phyloP scores from a whole-genome alignment of 2,329 filamentous ascomycete species.

The Monilinia vaccinii-corymbosi region DNA sequence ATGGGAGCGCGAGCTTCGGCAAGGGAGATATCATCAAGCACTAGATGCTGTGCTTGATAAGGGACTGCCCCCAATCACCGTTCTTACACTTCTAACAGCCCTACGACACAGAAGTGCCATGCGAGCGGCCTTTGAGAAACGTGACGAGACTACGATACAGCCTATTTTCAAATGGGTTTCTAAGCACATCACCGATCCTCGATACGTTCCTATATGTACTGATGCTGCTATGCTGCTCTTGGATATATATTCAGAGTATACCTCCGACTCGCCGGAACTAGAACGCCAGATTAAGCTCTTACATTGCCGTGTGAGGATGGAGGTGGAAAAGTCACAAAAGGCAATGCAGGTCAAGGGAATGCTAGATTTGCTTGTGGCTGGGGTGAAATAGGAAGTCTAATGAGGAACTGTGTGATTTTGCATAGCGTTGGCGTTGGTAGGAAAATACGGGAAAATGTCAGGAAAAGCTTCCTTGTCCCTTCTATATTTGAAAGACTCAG shows the following conservation, averaged over 20 bases:
- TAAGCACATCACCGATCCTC: constrained; percentile 72
- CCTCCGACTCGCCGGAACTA: constrained; percentile 65
- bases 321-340: constrained; percentile 76
- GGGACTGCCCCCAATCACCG: constrained; percentile 47
- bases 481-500: constrained; percentile 4
- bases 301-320: constrained; percentile 60
- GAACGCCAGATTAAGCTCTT: constrained; percentile 61
- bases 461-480: constrained; percentile 10
- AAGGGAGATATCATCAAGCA: constrained; percentile 66
- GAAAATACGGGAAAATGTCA: constrained; percentile 10
- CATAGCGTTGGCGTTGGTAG: constrained; percentile 35
- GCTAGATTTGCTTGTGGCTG: constrained; percentile 66
- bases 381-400: constrained; percentile 26
- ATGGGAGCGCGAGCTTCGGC: constrained; percentile 78
- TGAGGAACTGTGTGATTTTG: constrained; percentile 19
- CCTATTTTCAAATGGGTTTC: constrained; percentile 79
- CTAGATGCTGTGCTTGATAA: constrained; percentile 68
- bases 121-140: constrained; percentile 66
- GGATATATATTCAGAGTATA: constrained; percentile 77
- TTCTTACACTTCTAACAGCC: constrained; percentile 72
- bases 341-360: constrained; percentile 79
- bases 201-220: constrained; percentile 70
- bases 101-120: constrained; percentile 83
- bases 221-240: constrained; percentile 76
- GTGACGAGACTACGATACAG: constrained; percentile 73